Evolutionary conservation across 2,329 filamentous ascomycete species (phyloP), one percentile per base, ranked within the genome.

Genomic region (Trichoderma sp.): DNA sequence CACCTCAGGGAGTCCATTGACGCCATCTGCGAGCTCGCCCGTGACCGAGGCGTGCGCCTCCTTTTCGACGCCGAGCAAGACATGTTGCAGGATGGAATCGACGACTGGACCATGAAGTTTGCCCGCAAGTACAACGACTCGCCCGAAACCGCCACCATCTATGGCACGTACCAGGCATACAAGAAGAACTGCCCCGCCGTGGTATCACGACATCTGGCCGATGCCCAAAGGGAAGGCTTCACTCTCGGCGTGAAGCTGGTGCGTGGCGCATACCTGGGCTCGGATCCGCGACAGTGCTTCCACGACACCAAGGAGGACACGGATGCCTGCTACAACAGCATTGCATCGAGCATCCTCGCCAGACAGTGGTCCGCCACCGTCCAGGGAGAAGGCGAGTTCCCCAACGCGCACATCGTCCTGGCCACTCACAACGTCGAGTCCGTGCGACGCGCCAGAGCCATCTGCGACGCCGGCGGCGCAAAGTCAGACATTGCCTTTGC

Each of bases 1-100:
- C 85, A 86, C 8, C 89, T 97, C 75, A 84, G 86, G 64, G 80
- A 86, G 16, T 91, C 92, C 16, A 92, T 97, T 71, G 87, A 92
- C 73, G 84, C 88, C 60, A 90, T 96, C 72, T 96, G 93, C 80
- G 83, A 89, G 58, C 86, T 91, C 19, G 93, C 93, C 0, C 85
- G 87, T 2, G 82, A 87, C 47, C 88, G 90, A 63, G 88, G 90
- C 29, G 88, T 97, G 3, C 86, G 88, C 3, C 85, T 97, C 1
- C 87, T 97, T 2, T 93, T 97, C 71, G 93, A 96, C 72, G 94
- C 93, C 1, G 94, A 97, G 80, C 93, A 97, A 79, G 89, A 90
- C 68, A 86, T 87, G 68, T 86, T 96, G 35, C 92, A 97, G 80
- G 82, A 86, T 6, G 93, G 93, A 8, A 95, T 96, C 71, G 91